Evolutionary conservation across 2,329 filamentous ascomycete genomes (phyloP).

Genomic region (Shiraia sp.): DNA sequence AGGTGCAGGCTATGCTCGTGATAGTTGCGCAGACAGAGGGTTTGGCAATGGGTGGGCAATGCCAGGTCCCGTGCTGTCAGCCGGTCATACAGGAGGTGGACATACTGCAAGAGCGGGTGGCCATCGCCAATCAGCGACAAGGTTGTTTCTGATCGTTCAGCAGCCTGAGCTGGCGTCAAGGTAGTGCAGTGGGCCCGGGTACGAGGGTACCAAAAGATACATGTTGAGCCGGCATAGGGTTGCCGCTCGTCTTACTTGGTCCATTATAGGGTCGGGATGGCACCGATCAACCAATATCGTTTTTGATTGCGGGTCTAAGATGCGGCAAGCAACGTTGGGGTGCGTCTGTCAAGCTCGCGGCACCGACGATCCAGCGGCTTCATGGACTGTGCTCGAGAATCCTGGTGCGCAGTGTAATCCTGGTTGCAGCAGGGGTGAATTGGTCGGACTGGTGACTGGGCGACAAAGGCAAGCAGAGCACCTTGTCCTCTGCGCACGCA

Average conservation of each 20-base stretch:
- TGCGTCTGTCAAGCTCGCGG: slow-evolving; percentile 40
- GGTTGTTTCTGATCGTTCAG: slow-evolving; percentile 34
- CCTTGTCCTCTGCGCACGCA: slow-evolving; percentile 28
- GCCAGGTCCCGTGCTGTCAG: slow-evolving; percentile 32
- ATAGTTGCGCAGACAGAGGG: slow-evolving; percentile 21
- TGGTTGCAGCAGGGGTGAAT: slow-evolving; percentile 25
- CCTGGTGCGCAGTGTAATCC: slow-evolving; percentile 33
- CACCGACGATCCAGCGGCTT: slow-evolving; percentile 40
- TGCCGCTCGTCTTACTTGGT: slow-evolving; percentile 25
- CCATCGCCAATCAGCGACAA: slow-evolving; percentile 34
- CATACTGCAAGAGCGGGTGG: slow-evolving; percentile 25
- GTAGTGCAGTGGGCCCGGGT: slow-evolving; percentile 25
- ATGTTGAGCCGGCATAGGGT: slow-evolving; percentile 40
- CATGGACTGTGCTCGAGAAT: slow-evolving; percentile 43
- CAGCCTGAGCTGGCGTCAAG: slow-evolving; percentile 19
- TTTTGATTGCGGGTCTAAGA: slow-evolving; percentile 42
- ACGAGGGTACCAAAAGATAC: slow-evolving; percentile 33
- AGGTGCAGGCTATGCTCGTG: slow-evolving; percentile 13
- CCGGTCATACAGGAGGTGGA: slow-evolving; percentile 26
- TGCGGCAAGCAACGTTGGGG: slow-evolving; percentile 35
- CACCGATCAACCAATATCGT: slow-evolving; percentile 44
- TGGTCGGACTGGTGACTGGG: slow-evolving; percentile 32
- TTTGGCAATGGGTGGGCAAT: slow-evolving; percentile 21
- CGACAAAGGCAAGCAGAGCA: slow-evolving; percentile 23
- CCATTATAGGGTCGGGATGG: slow-evolving; percentile 36